Conservation (phyloP, 2,329 filamentous ascomycete species). For the Xylaria sp. region DNA sequence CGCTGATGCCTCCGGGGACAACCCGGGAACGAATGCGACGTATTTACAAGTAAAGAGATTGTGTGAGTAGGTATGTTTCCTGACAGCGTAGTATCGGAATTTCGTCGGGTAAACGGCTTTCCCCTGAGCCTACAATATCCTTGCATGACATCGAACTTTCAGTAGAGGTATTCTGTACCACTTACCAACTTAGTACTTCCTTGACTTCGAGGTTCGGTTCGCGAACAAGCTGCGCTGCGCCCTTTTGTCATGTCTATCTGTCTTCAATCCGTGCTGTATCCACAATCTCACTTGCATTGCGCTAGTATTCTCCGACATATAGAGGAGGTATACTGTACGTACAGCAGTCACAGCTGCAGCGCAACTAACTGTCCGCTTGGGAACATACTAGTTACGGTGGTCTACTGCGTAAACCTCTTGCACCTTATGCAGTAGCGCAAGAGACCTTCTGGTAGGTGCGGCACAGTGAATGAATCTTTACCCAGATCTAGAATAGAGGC, state of each 20-base stretch:
- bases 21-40: not conserved
- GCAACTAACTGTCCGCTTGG: too few species aligned
- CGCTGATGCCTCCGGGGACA: not conserved
- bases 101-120: too few species aligned
- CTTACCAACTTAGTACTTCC: not conserved
- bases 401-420: too few species aligned
- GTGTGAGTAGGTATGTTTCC: too few species aligned
- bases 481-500: not conserved
- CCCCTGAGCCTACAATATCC: too few species aligned
- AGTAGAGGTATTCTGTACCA: not conserved
- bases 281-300: conserved; percentile 15
- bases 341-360: not conserved
- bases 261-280: not conserved
- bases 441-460: not conserved
- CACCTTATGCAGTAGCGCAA: too few species aligned
- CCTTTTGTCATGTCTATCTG: conserved; percentile 17
- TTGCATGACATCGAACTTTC: too few species aligned
- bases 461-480: not conserved
- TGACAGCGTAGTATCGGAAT: too few species aligned
- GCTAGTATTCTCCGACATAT: not conserved
- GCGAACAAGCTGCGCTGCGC: conserved; percentile 3
- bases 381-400: too few species aligned
- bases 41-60: too few species aligned
- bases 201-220: not conserved
- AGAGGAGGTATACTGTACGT: not conserved